A percentile compares a stretch with the other conserved stretches of the same genome.
Conservation (phyloP, 2,329 filamentous ascomycete genomes). For the Chlorencoelia australis region DNA sequence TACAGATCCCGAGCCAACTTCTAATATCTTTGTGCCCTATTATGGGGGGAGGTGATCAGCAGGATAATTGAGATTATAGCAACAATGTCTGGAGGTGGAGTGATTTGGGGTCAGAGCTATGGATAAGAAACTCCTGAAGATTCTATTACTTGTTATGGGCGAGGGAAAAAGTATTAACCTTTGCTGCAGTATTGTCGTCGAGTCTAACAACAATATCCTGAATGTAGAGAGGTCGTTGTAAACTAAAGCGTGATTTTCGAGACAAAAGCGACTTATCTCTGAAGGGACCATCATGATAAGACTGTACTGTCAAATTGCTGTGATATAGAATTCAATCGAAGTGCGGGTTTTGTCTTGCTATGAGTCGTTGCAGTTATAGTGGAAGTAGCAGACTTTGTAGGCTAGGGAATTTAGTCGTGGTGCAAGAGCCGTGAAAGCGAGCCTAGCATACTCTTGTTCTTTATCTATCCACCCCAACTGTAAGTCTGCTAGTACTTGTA, state of each 20-base stretch:
- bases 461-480: background rate
- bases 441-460: background rate
- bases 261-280: background rate
- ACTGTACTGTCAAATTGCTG: background rate
- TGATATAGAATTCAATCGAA: background rate
- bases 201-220: background rate
- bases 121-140: too few relatives aligned
- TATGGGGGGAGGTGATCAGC: too few relatives aligned
- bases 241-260: background rate
- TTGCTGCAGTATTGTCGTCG: background rate
- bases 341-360: background rate
- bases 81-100: too few relatives aligned
- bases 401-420: background rate
- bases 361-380: background rate
- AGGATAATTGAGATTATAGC: too few relatives aligned
- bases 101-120: too few relatives aligned
- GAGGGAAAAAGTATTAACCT: background rate
- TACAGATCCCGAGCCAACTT: too few relatives aligned
- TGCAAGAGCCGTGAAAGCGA: background rate
- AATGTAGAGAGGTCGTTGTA: background rate
- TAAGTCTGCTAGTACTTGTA: background rate
- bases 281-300: background rate
- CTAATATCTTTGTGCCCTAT: too few relatives aligned
- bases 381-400: background rate
- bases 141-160: too few relatives aligned